phyloP scores from a whole-genome alignment of 345 rosid species.

The Camelina laxa region DNA sequence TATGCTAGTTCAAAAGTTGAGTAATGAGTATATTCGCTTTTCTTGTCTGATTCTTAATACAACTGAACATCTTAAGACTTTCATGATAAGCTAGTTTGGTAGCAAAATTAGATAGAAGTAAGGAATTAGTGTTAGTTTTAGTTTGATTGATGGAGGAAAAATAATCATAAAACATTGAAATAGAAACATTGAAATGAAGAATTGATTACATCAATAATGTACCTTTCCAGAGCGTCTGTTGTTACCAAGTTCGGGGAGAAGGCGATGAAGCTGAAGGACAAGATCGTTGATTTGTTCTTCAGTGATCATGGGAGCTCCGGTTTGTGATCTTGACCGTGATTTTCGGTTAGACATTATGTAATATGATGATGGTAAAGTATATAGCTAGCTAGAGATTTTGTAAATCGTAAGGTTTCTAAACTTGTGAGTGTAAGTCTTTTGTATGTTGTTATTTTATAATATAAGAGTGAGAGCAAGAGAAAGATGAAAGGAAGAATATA shows the following conservation, averaged over 20 bases:
- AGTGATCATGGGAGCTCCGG: conserved; percentile 70
- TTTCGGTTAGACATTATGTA: conserved; percentile 77
- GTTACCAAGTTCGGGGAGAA: conserved; percentile 76
- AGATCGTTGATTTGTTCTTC: conserved; percentile 96
- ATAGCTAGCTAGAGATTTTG: background rate
- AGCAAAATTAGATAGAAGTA: background rate
- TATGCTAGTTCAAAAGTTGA: background rate
- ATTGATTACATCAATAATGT: background rate
- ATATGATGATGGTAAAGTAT: background rate
- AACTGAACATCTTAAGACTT: background rate
- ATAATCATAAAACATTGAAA: background rate
- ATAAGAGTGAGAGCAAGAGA: background rate
- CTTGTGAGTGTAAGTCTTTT: conserved; percentile 10
- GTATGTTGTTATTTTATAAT: conserved; percentile 6
- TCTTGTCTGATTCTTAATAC: background rate
- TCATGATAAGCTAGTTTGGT: background rate
- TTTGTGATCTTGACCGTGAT: conserved; percentile 66
- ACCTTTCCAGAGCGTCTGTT: conserved; percentile 75
- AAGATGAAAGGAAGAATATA: background rate
- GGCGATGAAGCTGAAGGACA: conserved; percentile 80
- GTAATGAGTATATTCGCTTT: background rate
- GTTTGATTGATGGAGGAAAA: background rate
- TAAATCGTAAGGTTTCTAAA: conserved; percentile 3
- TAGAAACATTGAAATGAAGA: background rate
- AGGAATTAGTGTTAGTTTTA: background rate